Evolutionary conservation across 139 green algal species (phyloP).

Genomic region (Tetradesmus lagerheimii): DNA sequence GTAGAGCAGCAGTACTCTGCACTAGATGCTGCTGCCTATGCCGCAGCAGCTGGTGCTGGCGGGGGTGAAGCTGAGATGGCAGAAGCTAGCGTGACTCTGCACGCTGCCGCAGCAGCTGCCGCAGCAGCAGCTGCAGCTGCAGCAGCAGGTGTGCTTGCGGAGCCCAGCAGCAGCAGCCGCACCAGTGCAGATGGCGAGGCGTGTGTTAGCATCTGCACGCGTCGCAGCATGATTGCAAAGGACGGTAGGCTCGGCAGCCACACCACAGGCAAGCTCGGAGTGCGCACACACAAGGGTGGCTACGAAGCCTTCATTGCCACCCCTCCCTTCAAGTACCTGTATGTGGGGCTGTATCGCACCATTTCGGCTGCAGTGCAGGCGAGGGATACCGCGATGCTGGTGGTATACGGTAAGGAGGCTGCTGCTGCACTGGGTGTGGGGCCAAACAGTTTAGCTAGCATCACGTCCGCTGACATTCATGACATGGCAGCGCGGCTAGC

Average conservation of each 20-base stretch:
- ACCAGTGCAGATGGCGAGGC: neutral
- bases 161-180: neutral
- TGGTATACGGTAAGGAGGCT: neutral
- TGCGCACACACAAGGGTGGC: neutral
- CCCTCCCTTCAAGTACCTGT: slow-evolving; percentile 40
- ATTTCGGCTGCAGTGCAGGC: neutral
- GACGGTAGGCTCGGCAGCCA: neutral
- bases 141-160: neutral
- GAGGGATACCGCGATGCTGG: slow-evolving; percentile 4
- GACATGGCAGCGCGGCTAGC: slow-evolving; percentile 13
- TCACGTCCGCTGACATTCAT: neutral
- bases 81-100: neutral
- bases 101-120: no score
- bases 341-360: neutral
- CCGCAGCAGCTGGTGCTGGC: neutral
- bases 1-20: neutral
- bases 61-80: neutral
- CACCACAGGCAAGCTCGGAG: neutral
- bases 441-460: neutral
- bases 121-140: neutral
- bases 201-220: neutral
- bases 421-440: neutral
- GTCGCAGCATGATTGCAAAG: neutral
- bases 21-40: neutral
- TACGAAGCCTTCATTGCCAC: slow-evolving; percentile 29